Evolutionary conservation across 2,329 filamentous ascomycete species (phyloP), one percentile per base, ranked within the genome.

Genomic region (Pseudogymnoascus sp.): DNA sequence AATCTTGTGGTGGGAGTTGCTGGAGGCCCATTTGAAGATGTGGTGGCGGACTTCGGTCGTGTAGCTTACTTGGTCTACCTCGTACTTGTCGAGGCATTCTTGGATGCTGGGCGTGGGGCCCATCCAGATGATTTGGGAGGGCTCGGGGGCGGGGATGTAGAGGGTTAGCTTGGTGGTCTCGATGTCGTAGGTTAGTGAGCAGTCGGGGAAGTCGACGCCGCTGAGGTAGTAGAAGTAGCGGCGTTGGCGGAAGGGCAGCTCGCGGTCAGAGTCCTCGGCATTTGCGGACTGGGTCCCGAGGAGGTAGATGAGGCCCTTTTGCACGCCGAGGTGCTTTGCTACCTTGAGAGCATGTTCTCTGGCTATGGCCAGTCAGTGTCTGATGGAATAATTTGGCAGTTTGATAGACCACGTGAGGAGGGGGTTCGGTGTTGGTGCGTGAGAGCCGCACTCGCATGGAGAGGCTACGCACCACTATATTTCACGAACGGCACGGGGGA

Each of bases 41-140:
- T 90, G 76, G 68, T 85, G 83, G 17, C 75, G 68, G 0, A 87
- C 76, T 10, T 75, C 73, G 7, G 73, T 73, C 47, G 78, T 79
- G 72, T 87, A 88, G 65, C 83, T 81, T 17, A 91, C 90, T 44
- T 84, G 80, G 72, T 93, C 89, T 63, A 93, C 82, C 67, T 93
- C 87, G 68, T 86, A 87, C 63, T 77, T 79, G 2, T 77, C 77
- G 67, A 83, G 77, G 64, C 87, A 87, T 64, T 90, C 84, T 13
- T 86, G 81, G 10, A 79, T 77, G 9, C 80, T 82, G 0, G 86
- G 86, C 21, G 81, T 83, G 35, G 78, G 79, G 15, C 88, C 88
- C 70, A 83, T 84, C 81, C 83, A 91, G 60, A 90, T 82, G 10
- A 83, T 78, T 68, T 82, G 78, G 15, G 78, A 79, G 13, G 83